A percentile compares a stretch with the other conserved stretches of the same genome.
These are phyloP conservation scores for Gracilaria gracilis DNA, from an alignment of 23 red algal species.

Conservation along the genomic window DNA sequence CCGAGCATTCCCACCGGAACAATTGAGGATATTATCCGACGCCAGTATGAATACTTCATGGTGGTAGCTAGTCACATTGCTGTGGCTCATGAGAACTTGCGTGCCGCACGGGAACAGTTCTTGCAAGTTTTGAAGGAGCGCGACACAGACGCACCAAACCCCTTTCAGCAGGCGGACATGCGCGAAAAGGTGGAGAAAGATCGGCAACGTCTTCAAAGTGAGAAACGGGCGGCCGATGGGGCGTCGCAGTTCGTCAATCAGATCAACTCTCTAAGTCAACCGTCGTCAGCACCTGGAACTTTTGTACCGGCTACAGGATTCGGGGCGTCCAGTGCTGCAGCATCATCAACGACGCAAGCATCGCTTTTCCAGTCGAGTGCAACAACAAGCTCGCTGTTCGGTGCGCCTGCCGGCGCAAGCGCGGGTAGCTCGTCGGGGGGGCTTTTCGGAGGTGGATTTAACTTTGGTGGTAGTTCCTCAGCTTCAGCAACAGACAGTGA, in stretches of 20 bases:
- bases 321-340: neutral
- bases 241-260: slow-evolving; percentile 7
- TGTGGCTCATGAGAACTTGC: slow-evolving; percentile 63
- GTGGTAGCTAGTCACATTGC: slow-evolving; percentile 75
- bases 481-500: neutral
- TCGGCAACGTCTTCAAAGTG: slow-evolving; percentile 27
- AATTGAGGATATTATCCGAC: slow-evolving; percentile 75
- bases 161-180: slow-evolving; percentile 68
- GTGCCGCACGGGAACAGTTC: slow-evolving; percentile 50
- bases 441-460: slow-evolving; percentile 20
- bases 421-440: neutral
- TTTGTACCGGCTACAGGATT: neutral
- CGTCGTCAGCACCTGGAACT: neutral
- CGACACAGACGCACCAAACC: slow-evolving; percentile 66
- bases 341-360: neutral
- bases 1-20: slow-evolving; percentile 35
- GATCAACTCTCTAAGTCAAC: neutral
- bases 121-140: slow-evolving; percentile 28
- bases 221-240: slow-evolving; percentile 39
- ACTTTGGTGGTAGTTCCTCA: slow-evolving; percentile 3
- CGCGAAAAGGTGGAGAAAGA: slow-evolving; percentile 73
- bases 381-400: slow-evolving; percentile 32
- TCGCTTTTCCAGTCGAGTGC: slow-evolving; percentile 8
- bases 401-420: neutral
- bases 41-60: slow-evolving; percentile 86